Evolutionary conservation across 192 early-diverging fungal species (phyloP), one percentile per base, ranked within the genome.

Genomic region (Geranomyces michiganensis): DNA sequence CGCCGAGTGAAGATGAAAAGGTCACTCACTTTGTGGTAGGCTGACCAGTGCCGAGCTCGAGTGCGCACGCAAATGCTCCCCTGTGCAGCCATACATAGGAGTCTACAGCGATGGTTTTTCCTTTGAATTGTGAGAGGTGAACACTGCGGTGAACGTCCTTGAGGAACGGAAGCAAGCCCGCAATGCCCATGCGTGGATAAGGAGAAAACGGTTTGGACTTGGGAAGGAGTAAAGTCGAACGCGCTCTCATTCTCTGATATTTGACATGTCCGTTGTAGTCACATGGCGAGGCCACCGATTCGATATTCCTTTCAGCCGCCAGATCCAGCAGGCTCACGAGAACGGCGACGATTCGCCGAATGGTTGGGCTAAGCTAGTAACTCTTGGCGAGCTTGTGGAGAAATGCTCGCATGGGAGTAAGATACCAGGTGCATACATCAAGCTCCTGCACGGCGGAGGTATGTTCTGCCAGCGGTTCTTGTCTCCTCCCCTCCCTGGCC

Each of bases 51-150:
- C 84, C 86, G 7, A 98, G 80, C 13, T 98, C 95, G 21, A 84
- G 69, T 0, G 94, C 92, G 67, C 97, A 99, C 1, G 89, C 71
- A 63, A 93, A 92, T 5, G 92, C 92, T 15, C 92, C 96, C 48
- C 86, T 83, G 80, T 98, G 93, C 14, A 99, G 90, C 97, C 97
- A 99, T 3, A 94, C 92, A 75, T 98, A 96, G 0, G 91, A 92
- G 77, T 99, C 97, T 12, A 99, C 87, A 0, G 89, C 97, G 0
- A 99, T 80, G 2, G 64, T 71, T 26, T 68, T 55, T 10, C 93
- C 92, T 14, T 81, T 79, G 66, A 91, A 90, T 58, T 94, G 87
- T 22, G 77, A 74, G 12, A 99, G 72, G 62, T 92, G 87, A 14
- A 92, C 83, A 3, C 74, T 76, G 30, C 80, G 75, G 63, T 93